Percentiles rank a stretch among this genome's conserved stretches.
These are phyloP conservation scores for Lentinula guzmanii DNA, from an alignment of 768 basidiomycete species.

Conservation along the genomic window DNA sequence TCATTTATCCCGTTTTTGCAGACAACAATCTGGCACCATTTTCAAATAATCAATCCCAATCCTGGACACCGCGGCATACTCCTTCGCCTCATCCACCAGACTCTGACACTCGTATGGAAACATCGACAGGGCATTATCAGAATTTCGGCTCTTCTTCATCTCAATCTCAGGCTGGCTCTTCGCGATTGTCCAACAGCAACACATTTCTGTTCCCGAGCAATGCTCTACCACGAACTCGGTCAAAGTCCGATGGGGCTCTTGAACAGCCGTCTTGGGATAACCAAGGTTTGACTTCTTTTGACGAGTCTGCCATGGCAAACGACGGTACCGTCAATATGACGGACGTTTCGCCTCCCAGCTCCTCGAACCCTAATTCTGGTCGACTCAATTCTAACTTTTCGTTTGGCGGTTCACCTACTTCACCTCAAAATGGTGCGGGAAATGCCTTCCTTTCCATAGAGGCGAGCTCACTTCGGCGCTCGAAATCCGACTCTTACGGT, in stretches of 20 bases:
- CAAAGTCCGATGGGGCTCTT: slow-evolving; percentile 55
- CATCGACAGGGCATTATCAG: not conserved
- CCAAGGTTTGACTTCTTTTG: slow-evolving; percentile 8
- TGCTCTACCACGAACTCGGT: slow-evolving; percentile 38
- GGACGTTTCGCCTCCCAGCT: slow-evolving; percentile 31
- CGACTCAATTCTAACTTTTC: slow-evolving; percentile 3
- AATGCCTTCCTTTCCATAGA: slow-evolving; percentile 28
- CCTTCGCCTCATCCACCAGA: slow-evolving; percentile 6
- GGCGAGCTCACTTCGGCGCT: slow-evolving; percentile 37
- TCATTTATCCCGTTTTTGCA: not conserved
- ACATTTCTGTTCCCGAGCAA: slow-evolving; percentile 30
- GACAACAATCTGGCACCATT: slow-evolving; percentile 3
- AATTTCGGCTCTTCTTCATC: not conserved
- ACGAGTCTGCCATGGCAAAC: slow-evolving; percentile 10
- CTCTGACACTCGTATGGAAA: not conserved
- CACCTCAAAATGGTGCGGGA: not conserved
- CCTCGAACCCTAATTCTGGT: slow-evolving; percentile 8
- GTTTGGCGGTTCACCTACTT: slow-evolving; percentile 1
- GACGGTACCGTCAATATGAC: slow-evolving; percentile 30
- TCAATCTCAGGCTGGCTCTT: slow-evolving; percentile 17
- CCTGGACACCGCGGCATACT: not conserved
- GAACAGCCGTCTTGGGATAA: slow-evolving; percentile 51
- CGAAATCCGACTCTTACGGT: slow-evolving; percentile 36
- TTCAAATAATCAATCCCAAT: not conserved
- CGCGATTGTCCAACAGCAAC: slow-evolving; percentile 25